These are phyloP conservation scores for Geosmithia flava DNA, from an alignment of 2,329 filamentous ascomycete species.

Conservation along the genomic window DNA sequence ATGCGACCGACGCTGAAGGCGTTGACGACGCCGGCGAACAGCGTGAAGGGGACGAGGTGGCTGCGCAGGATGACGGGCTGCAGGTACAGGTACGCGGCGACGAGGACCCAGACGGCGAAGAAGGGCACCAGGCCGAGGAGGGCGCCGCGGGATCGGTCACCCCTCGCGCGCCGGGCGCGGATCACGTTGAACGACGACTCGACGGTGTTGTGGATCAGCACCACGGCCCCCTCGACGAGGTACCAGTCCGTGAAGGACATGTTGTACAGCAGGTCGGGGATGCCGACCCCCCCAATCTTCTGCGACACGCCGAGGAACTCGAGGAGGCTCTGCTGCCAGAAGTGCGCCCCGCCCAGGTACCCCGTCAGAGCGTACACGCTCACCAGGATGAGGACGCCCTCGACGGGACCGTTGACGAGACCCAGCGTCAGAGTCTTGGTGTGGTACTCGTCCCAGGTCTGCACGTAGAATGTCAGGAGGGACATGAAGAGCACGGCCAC, in stretches of 20 bases:
- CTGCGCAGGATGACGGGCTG: constrained; percentile 72
- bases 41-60: constrained; percentile 78
- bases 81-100: constrained; percentile 68
- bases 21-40: constrained; percentile 84
- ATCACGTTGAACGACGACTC: constrained; percentile 77
- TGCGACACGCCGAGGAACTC: constrained; percentile 56
- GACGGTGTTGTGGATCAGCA: constrained; percentile 76
- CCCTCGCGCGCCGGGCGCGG: constrained; percentile 60
- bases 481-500: constrained; percentile 74
- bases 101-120: constrained; percentile 62
- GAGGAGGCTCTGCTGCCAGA: constrained; percentile 83
- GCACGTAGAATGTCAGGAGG: constrained; percentile 92
- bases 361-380: constrained; percentile 75
- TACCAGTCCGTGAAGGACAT: constrained; percentile 88
- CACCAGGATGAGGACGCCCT: constrained; percentile 79
- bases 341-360: constrained; percentile 73
- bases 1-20: constrained; percentile 93
- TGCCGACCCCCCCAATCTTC: constrained; percentile 29
- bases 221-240: constrained; percentile 70
- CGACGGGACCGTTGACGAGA: constrained; percentile 85
- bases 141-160: constrained; percentile 59
- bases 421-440: constrained; percentile 91
- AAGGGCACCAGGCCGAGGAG: constrained; percentile 78
- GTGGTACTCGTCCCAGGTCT: constrained; percentile 99
- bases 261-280: constrained; percentile 63